Evolutionary conservation across 805 yeast species (phyloP).

Genomic region (Schwanniomyces polymorphus): DNA sequence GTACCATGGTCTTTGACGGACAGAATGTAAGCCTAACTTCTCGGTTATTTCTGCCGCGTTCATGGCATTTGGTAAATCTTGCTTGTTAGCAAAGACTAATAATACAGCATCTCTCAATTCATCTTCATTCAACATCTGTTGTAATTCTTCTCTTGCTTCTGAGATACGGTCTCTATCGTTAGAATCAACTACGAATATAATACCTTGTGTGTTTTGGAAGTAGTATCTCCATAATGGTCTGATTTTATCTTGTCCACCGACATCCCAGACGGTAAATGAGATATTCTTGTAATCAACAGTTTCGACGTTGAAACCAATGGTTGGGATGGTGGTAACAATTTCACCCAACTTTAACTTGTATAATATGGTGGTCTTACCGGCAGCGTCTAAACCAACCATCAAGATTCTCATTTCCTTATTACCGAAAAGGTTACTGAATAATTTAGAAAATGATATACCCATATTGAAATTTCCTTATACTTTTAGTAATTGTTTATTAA

Average conservation of each 20-base stretch:
- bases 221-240: conserved; percentile 99
- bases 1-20: conserved; percentile 99
- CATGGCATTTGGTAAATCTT: conserved; percentile 99
- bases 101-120: conserved; percentile 95
- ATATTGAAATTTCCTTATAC: conserved; percentile 32
- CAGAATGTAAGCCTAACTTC: conserved; percentile 92
- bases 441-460: conserved; percentile 95
- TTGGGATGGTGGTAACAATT: conserved; percentile 94
- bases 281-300: conserved; percentile 97
- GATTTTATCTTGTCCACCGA: conserved; percentile 99
- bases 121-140: conserved; percentile 97
- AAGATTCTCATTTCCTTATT: conserved; percentile 97
- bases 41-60: conserved; percentile 98
- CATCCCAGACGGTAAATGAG: conserved; percentile 98
- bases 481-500: conserved; percentile 4
- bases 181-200: conserved; percentile 95
- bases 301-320: conserved; percentile 96
- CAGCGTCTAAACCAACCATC: conserved; percentile 98
- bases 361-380: conserved; percentile 96
- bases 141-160: conserved; percentile 97
- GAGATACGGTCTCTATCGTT: conserved; percentile 97
- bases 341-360: conserved; percentile 95
- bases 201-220: conserved; percentile 98
- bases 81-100: conserved; percentile 96
- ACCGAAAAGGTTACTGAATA: conserved; percentile 93